A percentile compares a stretch with the other conserved stretches of the same genome.
These are phyloP conservation scores for Daldinia bambusicola DNA, from an alignment of 495 filamentous ascomycete genomes.

Conservation along the genomic window DNA sequence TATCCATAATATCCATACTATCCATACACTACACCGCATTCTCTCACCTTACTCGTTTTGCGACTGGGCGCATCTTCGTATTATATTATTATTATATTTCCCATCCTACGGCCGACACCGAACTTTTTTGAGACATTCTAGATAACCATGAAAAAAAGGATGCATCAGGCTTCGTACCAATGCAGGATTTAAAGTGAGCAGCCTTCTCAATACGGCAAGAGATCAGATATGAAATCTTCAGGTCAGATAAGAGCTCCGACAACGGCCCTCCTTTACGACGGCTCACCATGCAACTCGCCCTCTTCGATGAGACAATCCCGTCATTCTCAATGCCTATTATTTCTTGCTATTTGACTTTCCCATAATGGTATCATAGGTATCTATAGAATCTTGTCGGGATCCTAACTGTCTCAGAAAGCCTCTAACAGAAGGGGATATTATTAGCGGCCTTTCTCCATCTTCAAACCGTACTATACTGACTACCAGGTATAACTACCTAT, in stretches of 20 bases:
- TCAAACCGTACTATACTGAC: conserved; percentile 5
- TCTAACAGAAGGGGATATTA: neutral
- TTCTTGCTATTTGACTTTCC: conserved; percentile 7
- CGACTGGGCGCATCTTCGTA: conserved; percentile 15
- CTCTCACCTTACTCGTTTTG: conserved; percentile 22
- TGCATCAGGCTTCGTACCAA: conserved; percentile 11
- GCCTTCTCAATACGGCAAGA: conserved; percentile 32
- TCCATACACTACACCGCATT: conserved; percentile 11
- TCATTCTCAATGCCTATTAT: conserved; percentile 22
- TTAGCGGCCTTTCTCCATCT: neutral
- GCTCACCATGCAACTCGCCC: conserved; percentile 27
- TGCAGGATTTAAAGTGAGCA: conserved; percentile 13
- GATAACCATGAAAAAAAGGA: conserved; percentile 9
- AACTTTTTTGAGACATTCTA: conserved; percentile 12
- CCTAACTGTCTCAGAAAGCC: neutral
- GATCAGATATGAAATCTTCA: conserved; percentile 19
- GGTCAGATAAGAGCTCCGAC: conserved; percentile 41
- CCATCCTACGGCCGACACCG: conserved; percentile 2
- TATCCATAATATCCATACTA: too few relatives aligned
- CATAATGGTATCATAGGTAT: conserved; percentile 8
- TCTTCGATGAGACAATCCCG: conserved; percentile 33
- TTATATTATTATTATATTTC: conserved; percentile 21
- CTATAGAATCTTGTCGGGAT: conserved; percentile 10
- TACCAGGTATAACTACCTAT: neutral
- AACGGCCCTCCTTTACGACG: conserved; percentile 44